Conservation (phyloP, 257 asterid genomes). For the Solanum piurae region DNA sequence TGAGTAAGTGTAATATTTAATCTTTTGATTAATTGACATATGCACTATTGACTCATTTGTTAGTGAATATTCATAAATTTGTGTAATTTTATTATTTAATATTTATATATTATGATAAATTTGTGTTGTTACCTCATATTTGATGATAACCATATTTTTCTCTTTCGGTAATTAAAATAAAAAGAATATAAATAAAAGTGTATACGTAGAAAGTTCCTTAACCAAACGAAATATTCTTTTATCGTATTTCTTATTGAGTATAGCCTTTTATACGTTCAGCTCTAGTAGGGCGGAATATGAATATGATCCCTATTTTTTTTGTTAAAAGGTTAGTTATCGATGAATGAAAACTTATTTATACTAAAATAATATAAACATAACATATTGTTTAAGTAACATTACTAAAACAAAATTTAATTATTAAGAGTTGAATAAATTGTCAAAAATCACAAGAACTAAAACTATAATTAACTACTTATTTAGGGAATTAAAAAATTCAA, state of each 20-base stretch:
- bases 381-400: not conserved
- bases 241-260: too few relatives aligned
- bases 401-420: not conserved
- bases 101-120: not conserved
- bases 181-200: not conserved
- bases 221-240: too few relatives aligned
- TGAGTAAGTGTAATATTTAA: not conserved
- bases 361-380: not conserved
- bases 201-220: not conserved
- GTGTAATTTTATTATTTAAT: not conserved
- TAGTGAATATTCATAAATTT: not conserved
- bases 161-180: not conserved
- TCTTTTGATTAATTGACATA: not conserved
- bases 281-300: not conserved
- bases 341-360: not conserved
- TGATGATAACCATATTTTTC: not conserved
- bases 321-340: too few relatives aligned
- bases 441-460: not conserved
- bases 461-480: not conserved
- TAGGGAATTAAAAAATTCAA: not conserved
- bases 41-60: not conserved
- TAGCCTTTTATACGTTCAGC: too few relatives aligned
- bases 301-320: not conserved
- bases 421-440: not conserved
- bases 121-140: not conserved